phyloP scores from a whole-genome alignment of 2,329 filamentous ascomycete species.

The Spiromastix sp. region DNA sequence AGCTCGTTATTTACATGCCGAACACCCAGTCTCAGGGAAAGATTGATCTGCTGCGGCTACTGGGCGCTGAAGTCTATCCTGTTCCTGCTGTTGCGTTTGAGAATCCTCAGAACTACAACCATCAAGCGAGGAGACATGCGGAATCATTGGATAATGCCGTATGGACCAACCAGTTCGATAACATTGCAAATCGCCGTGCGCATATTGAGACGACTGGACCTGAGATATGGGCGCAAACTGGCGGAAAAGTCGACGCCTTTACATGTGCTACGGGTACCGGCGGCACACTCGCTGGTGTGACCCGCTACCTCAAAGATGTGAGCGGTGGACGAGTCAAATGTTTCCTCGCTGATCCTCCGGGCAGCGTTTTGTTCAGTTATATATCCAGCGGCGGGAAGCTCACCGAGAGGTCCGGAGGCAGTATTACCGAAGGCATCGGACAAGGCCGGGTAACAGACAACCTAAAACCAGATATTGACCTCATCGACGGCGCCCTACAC shows the following conservation, averaged over 20 bases:
- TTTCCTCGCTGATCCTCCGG: slow-evolving; percentile 88
- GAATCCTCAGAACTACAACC: slow-evolving; percentile 94
- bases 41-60: slow-evolving; percentile 79
- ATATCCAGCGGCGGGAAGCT: slow-evolving; percentile 76
- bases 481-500: slow-evolving; percentile 73
- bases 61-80: slow-evolving; percentile 91
- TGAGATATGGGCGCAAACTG: slow-evolving; percentile 92
- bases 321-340: slow-evolving; percentile 69
- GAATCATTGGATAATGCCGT: slow-evolving; percentile 77
- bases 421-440: slow-evolving; percentile 95
- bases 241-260: slow-evolving; percentile 79
- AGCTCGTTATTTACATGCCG: slow-evolving; percentile 98
- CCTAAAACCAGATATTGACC: slow-evolving; percentile 68
- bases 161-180: slow-evolving; percentile 99
- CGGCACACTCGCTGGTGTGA: slow-evolving; percentile 81
- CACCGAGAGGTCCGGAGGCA: slow-evolving; percentile 68
- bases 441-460: slow-evolving; percentile 97
- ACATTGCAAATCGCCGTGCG: slow-evolving; percentile 82
- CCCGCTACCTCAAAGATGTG: slow-evolving; percentile 76
- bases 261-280: slow-evolving; percentile 91
- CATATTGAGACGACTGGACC: slow-evolving; percentile 96
- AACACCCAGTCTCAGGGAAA: slow-evolving; percentile 98
- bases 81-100: slow-evolving; percentile 94
- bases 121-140: slow-evolving; percentile 86
- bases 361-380: slow-evolving; percentile 87